Conservation (phyloP, 495 filamentous ascomycete species). For the Daldinia childiae region DNA sequence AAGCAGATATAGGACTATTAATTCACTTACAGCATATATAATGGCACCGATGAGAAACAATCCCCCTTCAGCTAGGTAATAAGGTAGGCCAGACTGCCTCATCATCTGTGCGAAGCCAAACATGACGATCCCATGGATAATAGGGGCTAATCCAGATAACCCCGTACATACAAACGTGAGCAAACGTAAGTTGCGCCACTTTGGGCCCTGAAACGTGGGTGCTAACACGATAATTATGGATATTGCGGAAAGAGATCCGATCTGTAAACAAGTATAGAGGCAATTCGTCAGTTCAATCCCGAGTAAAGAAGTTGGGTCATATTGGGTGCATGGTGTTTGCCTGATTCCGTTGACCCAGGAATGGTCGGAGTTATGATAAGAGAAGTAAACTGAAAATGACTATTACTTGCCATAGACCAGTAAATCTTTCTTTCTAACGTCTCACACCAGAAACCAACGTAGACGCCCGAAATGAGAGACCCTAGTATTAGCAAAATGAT, state of each 20-base stretch:
- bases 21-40: conserved; percentile 55
- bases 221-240: conserved; percentile 52
- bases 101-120: conserved; percentile 54
- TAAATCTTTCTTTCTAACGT: conserved; percentile 53
- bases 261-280: conserved; percentile 31
- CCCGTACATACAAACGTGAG: conserved; percentile 58
- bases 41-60: conserved; percentile 51
- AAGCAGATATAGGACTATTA: conserved; percentile 11
- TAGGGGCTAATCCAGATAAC: conserved; percentile 58
- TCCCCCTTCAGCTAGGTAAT: conserved; percentile 52
- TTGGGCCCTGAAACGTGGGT: conserved; percentile 55
- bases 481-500: conserved; percentile 60
- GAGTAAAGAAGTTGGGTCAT: not conserved
- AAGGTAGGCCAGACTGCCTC: conserved; percentile 57
- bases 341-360: not conserved
- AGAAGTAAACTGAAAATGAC: not conserved
- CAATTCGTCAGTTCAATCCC: conserved; percentile 9
- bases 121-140: conserved; percentile 55
- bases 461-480: conserved; percentile 61
- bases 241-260: conserved; percentile 46
- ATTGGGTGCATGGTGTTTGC: not conserved
- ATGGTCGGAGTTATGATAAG: not conserved
- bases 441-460: conserved; percentile 61
- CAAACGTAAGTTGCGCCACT: conserved; percentile 49
- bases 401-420: conserved; percentile 56